phyloP scores from a whole-genome alignment of 2,329 filamentous ascomycete species.

The Diaporthe humulicola region DNA sequence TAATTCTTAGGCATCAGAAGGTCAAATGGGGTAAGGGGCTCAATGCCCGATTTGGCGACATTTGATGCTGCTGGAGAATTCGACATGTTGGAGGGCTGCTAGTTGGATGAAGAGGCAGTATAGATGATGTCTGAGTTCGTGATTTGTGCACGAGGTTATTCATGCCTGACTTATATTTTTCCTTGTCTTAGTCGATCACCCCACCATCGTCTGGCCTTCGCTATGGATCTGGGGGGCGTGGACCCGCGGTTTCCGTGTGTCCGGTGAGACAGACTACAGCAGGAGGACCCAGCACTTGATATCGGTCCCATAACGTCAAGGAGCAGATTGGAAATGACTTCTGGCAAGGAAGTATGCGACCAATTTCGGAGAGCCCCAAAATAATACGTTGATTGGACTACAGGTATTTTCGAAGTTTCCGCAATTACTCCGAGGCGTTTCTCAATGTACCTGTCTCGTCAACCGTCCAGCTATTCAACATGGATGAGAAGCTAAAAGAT shows the following conservation, averaged over 20 bases:
- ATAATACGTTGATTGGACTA: too few species aligned
- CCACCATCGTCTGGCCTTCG: too few species aligned
- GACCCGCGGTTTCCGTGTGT: neutral
- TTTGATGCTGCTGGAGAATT: neutral
- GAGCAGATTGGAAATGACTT: neutral
- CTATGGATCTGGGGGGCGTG: neutral
- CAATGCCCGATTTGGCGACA: neutral
- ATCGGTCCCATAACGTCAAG: neutral
- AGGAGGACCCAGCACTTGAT: neutral
- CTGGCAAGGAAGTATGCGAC: too few species aligned
- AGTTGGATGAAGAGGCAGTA: neutral
- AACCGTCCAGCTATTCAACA: neutral
- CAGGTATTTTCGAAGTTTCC: too few species aligned
- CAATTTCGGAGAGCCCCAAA: too few species aligned
- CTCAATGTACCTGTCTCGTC: neutral
- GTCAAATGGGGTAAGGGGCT: neutral
- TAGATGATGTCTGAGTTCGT: neutral
- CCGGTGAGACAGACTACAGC: neutral
- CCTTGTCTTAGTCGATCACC: neutral
- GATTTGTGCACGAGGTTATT: neutral
- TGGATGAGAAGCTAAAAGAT: neutral
- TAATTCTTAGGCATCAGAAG: neutral
- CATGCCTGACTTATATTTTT: neutral
- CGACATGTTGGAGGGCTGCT: neutral
- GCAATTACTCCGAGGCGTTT: neutral